Base-by-base conservation (phyloP, 208 protist genomes). In the Herpetomonas muscarum region DNA sequence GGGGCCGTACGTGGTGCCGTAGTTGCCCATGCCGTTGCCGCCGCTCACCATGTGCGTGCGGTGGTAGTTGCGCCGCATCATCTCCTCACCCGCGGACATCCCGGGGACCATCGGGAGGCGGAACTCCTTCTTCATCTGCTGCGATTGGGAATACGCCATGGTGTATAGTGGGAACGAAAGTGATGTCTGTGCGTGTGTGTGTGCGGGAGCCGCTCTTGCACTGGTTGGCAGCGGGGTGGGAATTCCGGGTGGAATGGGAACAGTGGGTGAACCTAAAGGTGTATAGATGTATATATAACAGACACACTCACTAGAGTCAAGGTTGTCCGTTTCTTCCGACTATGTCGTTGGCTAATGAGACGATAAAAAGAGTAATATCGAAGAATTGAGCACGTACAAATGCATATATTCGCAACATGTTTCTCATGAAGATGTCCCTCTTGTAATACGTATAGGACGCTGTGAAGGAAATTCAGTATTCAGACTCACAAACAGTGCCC, bases 11-110 rank as follows among this genome's bases (percentile, higher is more conserved):
- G 24, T 55, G 15, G 78, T 90, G 26, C 68, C 68, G 50, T 71
- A 72, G 51, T 87, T 52, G 30, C 53, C 50, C 60, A 67, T 75
- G 7, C 12, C 72, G 15, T 66, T 41, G 22, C 48, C 31, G 0
- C 45, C 47, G 3, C 79, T 76, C 12, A 87, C 51, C 17, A 88
- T 69, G 47, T 96, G 90, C 31, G 60, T 56, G 29, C 84, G 85
- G 42, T 93, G 82, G 69, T 93, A 96, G 73, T 90, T 94, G 15
- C 83, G 83, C 1, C 87, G 81, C 65, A 94, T 69, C 87, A 96
- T 90, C 60, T 96, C 90, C 69, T 94, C 85, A 2, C 87, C 87
- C 44, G 76, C 90, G 15, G 81, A 80, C 69, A 85, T 81, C 10
- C 90, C 90, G 2, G 90, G 90, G 25, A 96, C 82, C 84, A 93